Evolutionary conservation across 2,329 filamentous ascomycete species (phyloP).

Genomic region (Ceratocystis smalleyi): DNA sequence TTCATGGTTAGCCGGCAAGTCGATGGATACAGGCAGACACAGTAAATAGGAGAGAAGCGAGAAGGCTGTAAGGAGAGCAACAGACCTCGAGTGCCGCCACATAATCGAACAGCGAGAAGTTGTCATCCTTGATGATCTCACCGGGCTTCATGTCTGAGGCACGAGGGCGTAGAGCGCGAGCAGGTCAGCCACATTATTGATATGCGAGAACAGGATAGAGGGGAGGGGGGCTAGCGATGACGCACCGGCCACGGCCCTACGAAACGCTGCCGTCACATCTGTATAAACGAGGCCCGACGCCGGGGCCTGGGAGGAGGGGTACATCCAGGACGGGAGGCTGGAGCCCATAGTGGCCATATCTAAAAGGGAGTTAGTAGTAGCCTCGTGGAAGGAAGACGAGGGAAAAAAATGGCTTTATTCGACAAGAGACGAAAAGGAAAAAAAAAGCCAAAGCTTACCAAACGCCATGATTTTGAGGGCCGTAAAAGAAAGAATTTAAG

Average conservation of each 20-base stretch:
- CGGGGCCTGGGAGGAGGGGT: neutral
- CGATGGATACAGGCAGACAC: neutral
- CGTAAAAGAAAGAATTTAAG: neutral
- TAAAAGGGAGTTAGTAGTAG: neutral
- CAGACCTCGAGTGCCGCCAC: constrained; percentile 68
- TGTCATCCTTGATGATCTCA: constrained; percentile 81
- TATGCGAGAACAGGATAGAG: neutral
- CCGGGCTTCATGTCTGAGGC: constrained; percentile 30
- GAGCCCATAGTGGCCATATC: constrained; percentile 4
- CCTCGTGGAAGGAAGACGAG: neutral
- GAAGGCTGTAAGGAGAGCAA: neutral
- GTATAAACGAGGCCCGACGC: constrained; percentile 14
- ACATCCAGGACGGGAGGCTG: neutral
- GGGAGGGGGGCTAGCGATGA: neutral
- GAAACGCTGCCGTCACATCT: constrained; percentile 13
- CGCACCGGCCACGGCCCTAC: constrained; percentile 13
- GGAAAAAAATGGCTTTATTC: neutral
- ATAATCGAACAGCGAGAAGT: constrained; percentile 86
- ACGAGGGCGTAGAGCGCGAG: neutral
- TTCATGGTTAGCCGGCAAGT: neutral
- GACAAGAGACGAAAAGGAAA: neutral
- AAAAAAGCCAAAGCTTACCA: neutral
- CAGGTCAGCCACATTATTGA: neutral
- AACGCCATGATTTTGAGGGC: neutral
- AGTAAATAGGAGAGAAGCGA: neutral